Conservation (phyloP, 305 asterid genomes). For the Nicotiana rustica region DNA sequence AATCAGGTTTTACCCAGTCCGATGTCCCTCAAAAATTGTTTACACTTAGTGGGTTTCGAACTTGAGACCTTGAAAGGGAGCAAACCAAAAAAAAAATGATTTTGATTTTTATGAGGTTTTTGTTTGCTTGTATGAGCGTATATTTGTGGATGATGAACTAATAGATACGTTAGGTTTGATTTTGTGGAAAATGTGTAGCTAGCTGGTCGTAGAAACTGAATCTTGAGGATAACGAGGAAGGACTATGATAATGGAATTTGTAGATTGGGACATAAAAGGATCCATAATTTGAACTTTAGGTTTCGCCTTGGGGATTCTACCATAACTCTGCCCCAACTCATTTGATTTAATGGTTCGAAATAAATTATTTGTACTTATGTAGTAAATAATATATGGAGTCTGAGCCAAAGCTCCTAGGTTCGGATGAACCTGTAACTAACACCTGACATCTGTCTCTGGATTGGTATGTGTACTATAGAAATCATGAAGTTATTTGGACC, state of each 20-base stretch:
- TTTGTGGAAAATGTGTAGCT: background rate
- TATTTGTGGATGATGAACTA: background rate
- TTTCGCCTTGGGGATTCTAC: too few species aligned
- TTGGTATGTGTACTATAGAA: background rate
- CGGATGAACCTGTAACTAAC: too few species aligned
- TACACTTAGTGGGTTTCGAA: too few species aligned
- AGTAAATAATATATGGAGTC: too few species aligned
- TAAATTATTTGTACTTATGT: background rate
- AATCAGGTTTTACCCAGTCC: too few species aligned
- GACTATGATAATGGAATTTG: background rate
- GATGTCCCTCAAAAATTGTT: too few species aligned
- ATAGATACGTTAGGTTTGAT: background rate
- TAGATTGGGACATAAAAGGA: background rate
- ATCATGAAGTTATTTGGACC: background rate
- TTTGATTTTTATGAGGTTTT: background rate
- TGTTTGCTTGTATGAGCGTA: background rate
- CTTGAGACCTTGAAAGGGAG: too few species aligned
- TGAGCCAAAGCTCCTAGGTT: too few species aligned
- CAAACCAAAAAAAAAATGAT: background rate
- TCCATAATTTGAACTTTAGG: background rate
- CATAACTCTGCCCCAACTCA: too few species aligned
- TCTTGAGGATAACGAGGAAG: conserved; percentile 17
- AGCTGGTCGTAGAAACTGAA: background rate
- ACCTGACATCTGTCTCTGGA: background rate
- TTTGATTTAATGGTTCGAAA: background rate